Evolutionary conservation across 1,139 yeast genomes (phyloP).

Genomic region (Suzukiozyma palmioleophila): DNA sequence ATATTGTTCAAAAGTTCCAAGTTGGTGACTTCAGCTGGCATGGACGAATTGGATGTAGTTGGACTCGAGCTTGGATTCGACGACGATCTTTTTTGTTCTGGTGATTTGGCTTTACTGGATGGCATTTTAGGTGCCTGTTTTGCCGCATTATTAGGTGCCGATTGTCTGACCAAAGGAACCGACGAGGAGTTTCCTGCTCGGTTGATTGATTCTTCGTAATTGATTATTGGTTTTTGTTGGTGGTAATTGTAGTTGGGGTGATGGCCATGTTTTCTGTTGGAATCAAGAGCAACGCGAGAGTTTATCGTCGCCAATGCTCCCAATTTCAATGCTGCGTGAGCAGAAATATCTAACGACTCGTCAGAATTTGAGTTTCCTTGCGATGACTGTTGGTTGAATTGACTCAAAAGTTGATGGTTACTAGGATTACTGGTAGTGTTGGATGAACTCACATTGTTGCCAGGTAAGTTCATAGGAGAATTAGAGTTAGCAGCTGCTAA

Average conservation of each 20-base stretch:
- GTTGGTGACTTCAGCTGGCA: slow-evolving; percentile 65
- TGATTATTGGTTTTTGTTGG: slow-evolving; percentile 10
- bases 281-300: slow-evolving; percentile 56
- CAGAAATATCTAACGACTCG: slow-evolving; percentile 35
- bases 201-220: slow-evolving; percentile 34
- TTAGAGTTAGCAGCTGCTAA: slow-evolving; percentile 34
- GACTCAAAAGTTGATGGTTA: slow-evolving; percentile 13
- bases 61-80: slow-evolving; percentile 6
- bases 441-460: background rate
- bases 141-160: slow-evolving; percentile 3
- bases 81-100: slow-evolving; percentile 7
- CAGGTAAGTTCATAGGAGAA: slow-evolving; percentile 3
- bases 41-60: slow-evolving; percentile 28
- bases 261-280: slow-evolving; percentile 37
- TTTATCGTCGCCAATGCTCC: slow-evolving; percentile 64
- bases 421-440: slow-evolving; percentile 6
- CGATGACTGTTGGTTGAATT: slow-evolving; percentile 7
- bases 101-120: slow-evolving; percentile 7
- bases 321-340: slow-evolving; percentile 45
- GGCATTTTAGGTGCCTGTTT: slow-evolving; percentile 9
- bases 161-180: slow-evolving; percentile 20
- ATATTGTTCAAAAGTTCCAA: slow-evolving; percentile 66
- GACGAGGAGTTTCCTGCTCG: slow-evolving; percentile 35
- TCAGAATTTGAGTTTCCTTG: slow-evolving; percentile 9
- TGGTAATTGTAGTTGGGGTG: slow-evolving; percentile 10